Conservation (phyloP, 164 flowering plant genomes). For the Tinospora cordifolia region DNA sequence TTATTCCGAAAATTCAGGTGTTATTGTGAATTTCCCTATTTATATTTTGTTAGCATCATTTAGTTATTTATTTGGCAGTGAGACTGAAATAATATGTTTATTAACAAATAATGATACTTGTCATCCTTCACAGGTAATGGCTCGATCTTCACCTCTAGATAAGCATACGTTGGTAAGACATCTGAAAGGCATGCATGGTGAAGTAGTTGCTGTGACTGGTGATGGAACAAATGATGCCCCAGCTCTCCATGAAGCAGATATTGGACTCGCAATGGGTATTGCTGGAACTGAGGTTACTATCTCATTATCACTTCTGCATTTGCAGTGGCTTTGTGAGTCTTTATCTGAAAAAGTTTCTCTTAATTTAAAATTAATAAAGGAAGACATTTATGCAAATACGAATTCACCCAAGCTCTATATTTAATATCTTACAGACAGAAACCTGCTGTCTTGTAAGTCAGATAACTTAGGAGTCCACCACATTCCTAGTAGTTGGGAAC, state of each 20-base stretch:
- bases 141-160: conserved; percentile 90
- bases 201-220: conserved; percentile 95
- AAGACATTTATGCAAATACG: too few relatives aligned
- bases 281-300: conserved; percentile 99
- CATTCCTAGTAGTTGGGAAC: too few relatives aligned
- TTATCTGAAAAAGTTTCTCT: background rate
- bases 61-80: background rate
- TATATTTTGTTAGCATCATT: background rate
- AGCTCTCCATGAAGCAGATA: conserved; percentile 96
- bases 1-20: conserved; percentile 11
- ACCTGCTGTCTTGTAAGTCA: too few relatives aligned
- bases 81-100: background rate
- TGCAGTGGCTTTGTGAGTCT: background rate
- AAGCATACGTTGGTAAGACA: conserved; percentile 75
- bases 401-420: too few relatives aligned
- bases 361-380: background rate
- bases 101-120: background rate
- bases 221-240: conserved; percentile 98
- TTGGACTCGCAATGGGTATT: conserved; percentile 96
- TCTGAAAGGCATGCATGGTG: conserved; percentile 50
- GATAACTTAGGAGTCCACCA: too few relatives aligned
- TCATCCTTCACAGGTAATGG: conserved; percentile 59
- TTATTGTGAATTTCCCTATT: background rate
- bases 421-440: too few relatives aligned
- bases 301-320: too few relatives aligned